These are phyloP conservation scores for Epithele typhae DNA, from an alignment of 768 basidiomycete genomes.

Conservation along the genomic window DNA sequence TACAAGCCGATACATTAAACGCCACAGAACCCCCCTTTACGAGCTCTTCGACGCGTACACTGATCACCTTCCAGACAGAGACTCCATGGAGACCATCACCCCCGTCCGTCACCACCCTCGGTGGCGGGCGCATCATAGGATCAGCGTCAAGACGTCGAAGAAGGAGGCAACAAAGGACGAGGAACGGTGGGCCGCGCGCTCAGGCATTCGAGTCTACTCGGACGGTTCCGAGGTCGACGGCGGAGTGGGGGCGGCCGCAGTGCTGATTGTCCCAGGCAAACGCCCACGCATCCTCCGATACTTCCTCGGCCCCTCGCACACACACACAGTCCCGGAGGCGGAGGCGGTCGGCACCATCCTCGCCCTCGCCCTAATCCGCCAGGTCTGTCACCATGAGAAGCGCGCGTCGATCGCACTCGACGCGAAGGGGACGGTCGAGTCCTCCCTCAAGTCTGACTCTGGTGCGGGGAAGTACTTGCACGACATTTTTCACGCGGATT, in stretches of 20 bases:
- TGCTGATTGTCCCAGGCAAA: conserved; percentile 11
- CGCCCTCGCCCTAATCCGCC: not conserved
- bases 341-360: conserved; percentile 26
- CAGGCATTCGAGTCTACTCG: conserved; percentile 17
- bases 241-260: conserved; percentile 28
- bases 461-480: conserved; percentile 9
- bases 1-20: conserved; percentile 1
- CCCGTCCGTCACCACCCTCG: conserved; percentile 4
- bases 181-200: not conserved
- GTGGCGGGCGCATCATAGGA: conserved; percentile 1
- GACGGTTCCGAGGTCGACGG: conserved; percentile 26
- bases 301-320: conserved; percentile 15
- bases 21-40: conserved; percentile 20
- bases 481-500: not conserved
- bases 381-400: too few species aligned
- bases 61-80: conserved; percentile 1
- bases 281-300: conserved; percentile 1
- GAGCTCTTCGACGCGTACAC: conserved; percentile 9
- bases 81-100: conserved; percentile 13
- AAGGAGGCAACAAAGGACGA: conserved; percentile 6
- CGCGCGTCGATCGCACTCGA: not conserved
- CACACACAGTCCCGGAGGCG: conserved; percentile 27
- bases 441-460: not conserved
- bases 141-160: not conserved
- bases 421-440: not conserved